Evolutionary conservation across 805 yeast genomes (phyloP), one percentile per base, ranked within the genome.

Genomic region (Barnettozyma californica): DNA sequence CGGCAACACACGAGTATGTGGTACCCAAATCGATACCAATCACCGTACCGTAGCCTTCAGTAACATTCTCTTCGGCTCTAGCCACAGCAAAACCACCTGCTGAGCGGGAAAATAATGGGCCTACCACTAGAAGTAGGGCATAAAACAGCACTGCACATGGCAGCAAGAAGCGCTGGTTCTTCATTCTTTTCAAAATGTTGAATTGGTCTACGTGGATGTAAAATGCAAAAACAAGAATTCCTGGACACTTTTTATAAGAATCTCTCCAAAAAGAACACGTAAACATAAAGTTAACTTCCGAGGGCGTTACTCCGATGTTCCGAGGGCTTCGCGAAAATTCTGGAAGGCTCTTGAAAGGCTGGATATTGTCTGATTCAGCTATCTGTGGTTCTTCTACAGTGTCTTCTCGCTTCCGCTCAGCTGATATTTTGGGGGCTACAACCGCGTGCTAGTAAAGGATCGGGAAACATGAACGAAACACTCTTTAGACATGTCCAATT

Each of bases 1-100:
- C 89, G 59, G 96, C 97, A 49, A 91, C 97, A 82, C 97, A 91
- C 1, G 97, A 90, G 74, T 91, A 91, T 2, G 97, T 91, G 53
- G 97, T 91, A 68, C 99, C 99, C 73, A 92, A 79, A 76, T 92
- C 98, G 65, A 92, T 92, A 73, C 98, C 95, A 58, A 87, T 87
- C 43, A 86, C 92, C 50, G 77, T 78, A 50, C 84, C 84, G 53
- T 80, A 80, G 54, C 65, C 70, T 41, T 77, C 80, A 5, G 66
- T 65, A 39, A 55, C 53, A 27, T 52, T 53, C 18, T 69, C 73
- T 25, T 59, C 58, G 38, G 63, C 63, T 41, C 53, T 47, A 21
- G 59, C 64, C 44, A 60, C 48, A 19, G 54, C 49, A 44, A 60
- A 56, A 40, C 52, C 52, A n/a, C 52, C 52, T 9, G 45, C 44